These are phyloP conservation scores for Ogataea philodendri DNA, from an alignment of 805 yeast genomes.

Conservation along the genomic window DNA sequence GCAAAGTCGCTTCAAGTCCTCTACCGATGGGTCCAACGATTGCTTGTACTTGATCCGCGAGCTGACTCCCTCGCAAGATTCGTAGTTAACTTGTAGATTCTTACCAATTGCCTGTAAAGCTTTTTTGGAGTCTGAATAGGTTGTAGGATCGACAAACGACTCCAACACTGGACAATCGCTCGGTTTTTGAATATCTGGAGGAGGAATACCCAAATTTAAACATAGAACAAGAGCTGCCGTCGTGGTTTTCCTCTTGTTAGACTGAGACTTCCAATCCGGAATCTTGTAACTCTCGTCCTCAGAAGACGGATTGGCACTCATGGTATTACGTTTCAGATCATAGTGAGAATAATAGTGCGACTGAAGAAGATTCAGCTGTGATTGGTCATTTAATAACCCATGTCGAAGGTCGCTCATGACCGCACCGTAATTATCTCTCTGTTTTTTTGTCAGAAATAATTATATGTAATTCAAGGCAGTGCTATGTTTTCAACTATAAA, in stretches of 20 bases:
- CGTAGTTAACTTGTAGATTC: slow-evolving; percentile 82
- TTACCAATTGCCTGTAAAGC: slow-evolving; percentile 92
- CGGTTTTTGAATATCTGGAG: slow-evolving; percentile 92
- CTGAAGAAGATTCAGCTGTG: slow-evolving; percentile 29
- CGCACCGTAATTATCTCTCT: too few relatives aligned
- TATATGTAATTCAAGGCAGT: slow-evolving; percentile 7
- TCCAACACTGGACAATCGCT: slow-evolving; percentile 90
- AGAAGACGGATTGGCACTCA: slow-evolving; percentile 76
- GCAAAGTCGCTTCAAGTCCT: slow-evolving; percentile 89
- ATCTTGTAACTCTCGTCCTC: slow-evolving; percentile 66
- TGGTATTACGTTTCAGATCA: slow-evolving; percentile 88
- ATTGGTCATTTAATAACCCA: slow-evolving; percentile 33
- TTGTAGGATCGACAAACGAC: slow-evolving; percentile 89
- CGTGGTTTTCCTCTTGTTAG: slow-evolving; percentile 88
- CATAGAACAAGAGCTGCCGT: slow-evolving; percentile 91
- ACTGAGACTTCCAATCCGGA: slow-evolving; percentile 86
- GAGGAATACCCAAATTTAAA: slow-evolving; percentile 91
- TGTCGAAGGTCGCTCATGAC: slow-evolving; percentile 27
- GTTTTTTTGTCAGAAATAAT: too few relatives aligned
- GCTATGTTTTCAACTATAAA: slow-evolving; percentile 1
- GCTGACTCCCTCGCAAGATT: slow-evolving; percentile 57
- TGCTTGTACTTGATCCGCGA: slow-evolving; percentile 87
- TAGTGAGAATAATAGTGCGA: slow-evolving; percentile 51
- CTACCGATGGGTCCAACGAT: slow-evolving; percentile 90
- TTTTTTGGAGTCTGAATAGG: slow-evolving; percentile 79